Evolutionary conservation across 2,329 filamentous ascomycete genomes (phyloP).

Genomic region (Tolypocladium tundrense): DNA sequence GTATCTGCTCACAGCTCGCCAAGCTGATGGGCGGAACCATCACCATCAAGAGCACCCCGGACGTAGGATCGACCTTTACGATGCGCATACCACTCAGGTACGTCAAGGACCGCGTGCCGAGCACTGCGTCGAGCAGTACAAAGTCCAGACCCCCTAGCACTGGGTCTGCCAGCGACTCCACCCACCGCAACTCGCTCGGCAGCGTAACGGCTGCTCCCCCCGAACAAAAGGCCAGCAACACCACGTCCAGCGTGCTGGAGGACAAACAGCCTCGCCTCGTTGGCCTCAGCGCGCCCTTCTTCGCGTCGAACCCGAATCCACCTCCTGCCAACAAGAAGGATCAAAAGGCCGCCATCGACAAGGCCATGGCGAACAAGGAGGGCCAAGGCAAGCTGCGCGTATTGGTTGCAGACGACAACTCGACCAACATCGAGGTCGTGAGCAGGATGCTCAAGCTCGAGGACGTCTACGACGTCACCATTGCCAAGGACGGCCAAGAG

Average conservation of each 20-base stretch:
- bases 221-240: constrained; percentile 8
- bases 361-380: constrained; percentile 51
- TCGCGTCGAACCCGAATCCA: constrained; percentile 36
- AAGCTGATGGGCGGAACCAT: constrained; percentile 75
- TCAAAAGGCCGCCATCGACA: constrained; percentile 56
- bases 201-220: not conserved
- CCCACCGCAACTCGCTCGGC: constrained; percentile 17
- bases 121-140: constrained; percentile 43
- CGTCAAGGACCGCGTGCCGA: constrained; percentile 48
- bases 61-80: constrained; percentile 69
- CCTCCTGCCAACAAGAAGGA: constrained; percentile 34
- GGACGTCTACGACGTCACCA: constrained; percentile 76
- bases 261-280: constrained; percentile 62
- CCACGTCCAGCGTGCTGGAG: constrained; percentile 5
- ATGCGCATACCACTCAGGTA: constrained; percentile 76
- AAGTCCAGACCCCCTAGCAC: constrained; percentile 39
- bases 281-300: constrained; percentile 76
- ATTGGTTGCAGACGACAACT: constrained; percentile 68
- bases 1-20: constrained; percentile 81
- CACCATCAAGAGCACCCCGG: constrained; percentile 58
- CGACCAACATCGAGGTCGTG: constrained; percentile 47
- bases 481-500: constrained; percentile 79
- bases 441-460: constrained; percentile 63
- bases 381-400: constrained; percentile 60
- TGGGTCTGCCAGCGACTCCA: constrained; percentile 28